A percentile compares a stretch with the other conserved stretches of the same genome.
Conservation (phyloP, 257 asterid species). For the Gentiana macrophylla region DNA sequence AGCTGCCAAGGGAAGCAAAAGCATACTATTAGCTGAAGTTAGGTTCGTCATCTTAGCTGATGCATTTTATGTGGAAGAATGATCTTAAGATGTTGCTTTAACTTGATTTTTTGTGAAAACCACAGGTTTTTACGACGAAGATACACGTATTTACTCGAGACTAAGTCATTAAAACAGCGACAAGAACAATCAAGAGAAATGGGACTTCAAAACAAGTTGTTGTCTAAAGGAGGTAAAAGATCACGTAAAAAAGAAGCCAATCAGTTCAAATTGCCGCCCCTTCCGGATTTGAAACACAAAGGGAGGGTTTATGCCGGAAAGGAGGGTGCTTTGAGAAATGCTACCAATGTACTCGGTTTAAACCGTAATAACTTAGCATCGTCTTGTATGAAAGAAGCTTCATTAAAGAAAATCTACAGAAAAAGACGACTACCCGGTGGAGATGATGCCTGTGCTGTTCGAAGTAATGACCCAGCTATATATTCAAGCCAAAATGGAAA, state of each 20-base stretch:
- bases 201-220: constrained; percentile 19
- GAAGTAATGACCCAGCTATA: constrained; percentile 4
- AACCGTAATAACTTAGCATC: constrained; percentile 18
- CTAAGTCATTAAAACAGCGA: constrained; percentile 17
- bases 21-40: constrained; percentile 67
- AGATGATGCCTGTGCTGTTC: no score
- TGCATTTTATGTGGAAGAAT: no score
- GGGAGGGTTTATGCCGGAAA: constrained; percentile 25
- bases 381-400: constrained; percentile 25
- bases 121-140: constrained; percentile 60
- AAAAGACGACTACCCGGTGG: no score
- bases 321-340: constrained; percentile 15
- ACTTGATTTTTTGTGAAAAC: constrained; percentile 2
- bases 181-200: constrained; percentile 21
- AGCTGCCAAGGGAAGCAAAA: constrained; percentile 37
- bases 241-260: constrained; percentile 20
- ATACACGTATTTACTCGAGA: constrained; percentile 28
- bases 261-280: constrained; percentile 27
- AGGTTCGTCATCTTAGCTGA: constrained; percentile 50
- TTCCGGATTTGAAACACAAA: constrained; percentile 26
- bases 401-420: no score
- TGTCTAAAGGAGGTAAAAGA: constrained; percentile 16
- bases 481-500: constrained; percentile 36
- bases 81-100: constrained; percentile 1
- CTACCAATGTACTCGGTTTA: constrained; percentile 13